Base-by-base conservation (phyloP, 345 rosid species). In the Boechera stricta region DNA sequence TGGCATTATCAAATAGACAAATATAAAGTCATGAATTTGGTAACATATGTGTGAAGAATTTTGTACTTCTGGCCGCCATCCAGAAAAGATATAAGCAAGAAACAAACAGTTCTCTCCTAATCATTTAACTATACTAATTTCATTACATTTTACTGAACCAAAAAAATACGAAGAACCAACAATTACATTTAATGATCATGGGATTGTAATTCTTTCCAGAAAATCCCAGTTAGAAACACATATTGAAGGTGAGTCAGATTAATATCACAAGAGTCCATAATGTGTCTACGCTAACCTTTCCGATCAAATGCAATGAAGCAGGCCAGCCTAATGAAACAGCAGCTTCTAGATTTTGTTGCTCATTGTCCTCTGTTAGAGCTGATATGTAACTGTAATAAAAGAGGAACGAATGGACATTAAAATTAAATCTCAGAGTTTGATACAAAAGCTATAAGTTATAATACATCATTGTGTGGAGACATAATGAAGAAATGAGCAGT, bases 251-350 rank as follows among this genome's bases (percentile, higher is more conserved):
- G 38, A 36, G 4, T 42, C 74, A 28, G 45, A 36, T 11, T 45
- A 45, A 44, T n/a, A 54, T 53, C 21, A 45, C 18, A 21, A n/a
- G 41, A 64, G 61, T 48, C 3, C 24, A 39, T 48, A 56, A 49
- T 15, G 31, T 29, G 57, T 7, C 6, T 47, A 66, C 41, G 47
- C 29, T 56, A 69, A 94, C 98, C 97, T 92, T 94, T 49, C 98
- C 98, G 67, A 94, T 89, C 84, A 94, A 84, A 83, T 94, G 98
- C 60, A 94, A 76, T 41, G 98, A 90, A 57, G 97, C 93, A 55
- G 98, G 98, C 98, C 98, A 94, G 66, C 97, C 97, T 18, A 83
- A 82, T 67, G 93, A 84, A 77, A 91, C 82, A 12, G 90, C 94
- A 63, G 69, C 81, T 56, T 86, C 88, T 74, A 94, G 82, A 84